These are phyloP conservation scores for Dalbergia cultrata DNA, from an alignment of 306 rosid genomes.

Conservation along the genomic window DNA sequence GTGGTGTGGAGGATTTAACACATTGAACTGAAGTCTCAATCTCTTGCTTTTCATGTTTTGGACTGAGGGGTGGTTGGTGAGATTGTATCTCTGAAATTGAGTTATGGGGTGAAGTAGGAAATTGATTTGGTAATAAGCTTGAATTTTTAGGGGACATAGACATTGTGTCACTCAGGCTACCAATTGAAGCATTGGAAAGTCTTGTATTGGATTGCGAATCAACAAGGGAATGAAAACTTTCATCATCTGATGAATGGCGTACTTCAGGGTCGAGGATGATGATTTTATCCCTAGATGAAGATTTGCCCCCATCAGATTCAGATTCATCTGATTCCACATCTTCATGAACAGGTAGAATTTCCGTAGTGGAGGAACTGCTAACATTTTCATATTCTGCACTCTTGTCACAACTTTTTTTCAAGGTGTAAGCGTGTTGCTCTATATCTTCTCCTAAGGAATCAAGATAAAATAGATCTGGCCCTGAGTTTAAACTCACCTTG, in stretches of 20 bases:
- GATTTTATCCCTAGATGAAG: constrained; percentile 51
- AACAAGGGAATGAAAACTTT: constrained; percentile 87
- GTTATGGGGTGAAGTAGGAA: constrained; percentile 34
- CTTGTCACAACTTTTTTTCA: constrained; percentile 39
- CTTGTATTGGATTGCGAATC: constrained; percentile 73
- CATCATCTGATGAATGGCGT: constrained; percentile 67
- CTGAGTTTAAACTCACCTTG: constrained; percentile 72
- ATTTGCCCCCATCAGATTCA: constrained; percentile 56
- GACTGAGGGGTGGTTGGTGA: constrained; percentile 47
- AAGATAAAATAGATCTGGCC: constrained; percentile 79
- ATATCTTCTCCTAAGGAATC: constrained; percentile 69
- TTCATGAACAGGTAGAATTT: constrained; percentile 68
- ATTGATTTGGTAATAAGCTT: constrained; percentile 37
- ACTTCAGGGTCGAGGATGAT: constrained; percentile 35
- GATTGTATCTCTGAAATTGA: constrained; percentile 42
- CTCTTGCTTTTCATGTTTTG: constrained; percentile 44
- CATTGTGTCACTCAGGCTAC: constrained; percentile 54
- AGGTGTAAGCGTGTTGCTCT: constrained; percentile 67
- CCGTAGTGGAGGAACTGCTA: constrained; percentile 69
- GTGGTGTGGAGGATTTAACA: constrained; percentile 47
- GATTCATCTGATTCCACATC: constrained; percentile 56
- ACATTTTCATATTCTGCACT: constrained; percentile 53
- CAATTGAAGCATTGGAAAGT: constrained; percentile 82
- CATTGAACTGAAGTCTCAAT: constrained; percentile 40
- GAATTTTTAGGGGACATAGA: constrained; percentile 55